phyloP scores from a whole-genome alignment of 2,329 filamentous ascomycete genomes.

The Fusarium oligoseptatum region DNA sequence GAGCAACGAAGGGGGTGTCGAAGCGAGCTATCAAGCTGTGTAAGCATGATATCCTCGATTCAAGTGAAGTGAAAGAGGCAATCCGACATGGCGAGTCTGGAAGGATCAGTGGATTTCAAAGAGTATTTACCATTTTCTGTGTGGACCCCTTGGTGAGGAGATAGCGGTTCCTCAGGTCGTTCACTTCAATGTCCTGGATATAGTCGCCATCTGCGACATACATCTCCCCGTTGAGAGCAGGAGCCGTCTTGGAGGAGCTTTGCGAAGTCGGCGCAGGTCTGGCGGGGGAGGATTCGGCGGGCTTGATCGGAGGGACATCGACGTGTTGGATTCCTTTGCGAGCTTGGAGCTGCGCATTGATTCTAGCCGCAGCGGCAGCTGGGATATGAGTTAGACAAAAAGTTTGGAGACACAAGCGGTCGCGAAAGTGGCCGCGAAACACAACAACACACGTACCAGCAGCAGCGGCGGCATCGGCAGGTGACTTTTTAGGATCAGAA shows the following conservation, averaged over 20 bases:
- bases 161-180: conserved; percentile 96
- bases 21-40: conserved; percentile 74
- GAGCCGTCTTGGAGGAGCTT: conserved; percentile 53
- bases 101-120: conserved; percentile 57
- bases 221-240: conserved; percentile 84
- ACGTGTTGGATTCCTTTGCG: conserved; percentile 93
- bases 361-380: conserved; percentile 90
- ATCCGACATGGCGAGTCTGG: conserved; percentile 52
- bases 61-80: conserved; percentile 53
- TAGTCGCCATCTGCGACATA: conserved; percentile 97
- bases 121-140: conserved; percentile 99
- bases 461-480: conserved; percentile 79
- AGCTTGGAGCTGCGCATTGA: conserved; percentile 85
- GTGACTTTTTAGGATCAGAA: conserved; percentile 62
- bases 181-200: conserved; percentile 99
- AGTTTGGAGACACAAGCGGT: conserved; percentile 6
- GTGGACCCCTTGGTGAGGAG: conserved; percentile 96
- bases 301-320: conserved; percentile 85
- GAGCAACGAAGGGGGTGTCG: conserved; percentile 79
- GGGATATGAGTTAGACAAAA: conserved; percentile 34
- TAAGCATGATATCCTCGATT: conserved; percentile 78
- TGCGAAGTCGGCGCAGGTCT: conserved; percentile 52
- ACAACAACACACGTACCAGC: conserved; percentile 69
- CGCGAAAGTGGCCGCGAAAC: conserved; percentile 16
- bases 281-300: conserved; percentile 61